A percentile compares a stretch with the other conserved stretches of the same genome.
Conservation (phyloP, 805 yeast genomes). For the Yarrowia sp. region DNA sequence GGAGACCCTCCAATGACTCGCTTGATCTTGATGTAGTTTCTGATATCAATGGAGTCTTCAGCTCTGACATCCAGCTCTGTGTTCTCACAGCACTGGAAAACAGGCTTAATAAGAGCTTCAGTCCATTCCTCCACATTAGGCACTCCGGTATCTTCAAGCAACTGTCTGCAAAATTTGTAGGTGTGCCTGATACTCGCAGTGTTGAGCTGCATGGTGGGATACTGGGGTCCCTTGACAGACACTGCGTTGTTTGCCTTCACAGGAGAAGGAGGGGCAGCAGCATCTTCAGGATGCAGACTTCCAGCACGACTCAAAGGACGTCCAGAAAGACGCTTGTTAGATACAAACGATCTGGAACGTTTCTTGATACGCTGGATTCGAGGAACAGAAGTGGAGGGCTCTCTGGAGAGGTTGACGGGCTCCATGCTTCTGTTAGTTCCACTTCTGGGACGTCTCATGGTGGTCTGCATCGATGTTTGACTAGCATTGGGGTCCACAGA, state of each 20-base stretch:
- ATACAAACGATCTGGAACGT: constrained; percentile 29
- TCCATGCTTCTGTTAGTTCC: constrained; percentile 42
- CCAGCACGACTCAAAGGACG: constrained; percentile 34
- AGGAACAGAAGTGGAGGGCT: constrained; percentile 20
- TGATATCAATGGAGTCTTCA: constrained; percentile 80
- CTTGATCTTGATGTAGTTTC: constrained; percentile 89
- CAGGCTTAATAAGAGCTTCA: constrained; percentile 56
- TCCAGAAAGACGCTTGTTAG: constrained; percentile 25
- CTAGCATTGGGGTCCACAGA: constrained; percentile 22
- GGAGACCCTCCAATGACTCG: constrained; percentile 78
- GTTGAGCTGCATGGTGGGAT: constrained; percentile 33
- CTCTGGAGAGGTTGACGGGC: constrained; percentile 25
- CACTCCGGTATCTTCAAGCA: constrained; percentile 48
- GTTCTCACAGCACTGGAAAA: constrained; percentile 62
- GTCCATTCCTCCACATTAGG: constrained; percentile 66
- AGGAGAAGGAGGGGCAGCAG: constrained; percentile 22
- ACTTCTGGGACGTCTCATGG: constrained; percentile 43
- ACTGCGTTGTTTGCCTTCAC: constrained; percentile 4
- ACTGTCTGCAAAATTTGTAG: constrained; percentile 46
- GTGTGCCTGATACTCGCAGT: constrained; percentile 43
- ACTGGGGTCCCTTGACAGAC: constrained; percentile 25
- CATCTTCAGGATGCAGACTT: constrained; percentile 21
- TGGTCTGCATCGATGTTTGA: constrained; percentile 26
- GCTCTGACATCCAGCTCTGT: constrained; percentile 66
- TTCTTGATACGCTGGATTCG: constrained; percentile 32